Base-by-base conservation (phyloP, 1,284 basidiomycete genomes). In the Porphyrellus sp. region DNA sequence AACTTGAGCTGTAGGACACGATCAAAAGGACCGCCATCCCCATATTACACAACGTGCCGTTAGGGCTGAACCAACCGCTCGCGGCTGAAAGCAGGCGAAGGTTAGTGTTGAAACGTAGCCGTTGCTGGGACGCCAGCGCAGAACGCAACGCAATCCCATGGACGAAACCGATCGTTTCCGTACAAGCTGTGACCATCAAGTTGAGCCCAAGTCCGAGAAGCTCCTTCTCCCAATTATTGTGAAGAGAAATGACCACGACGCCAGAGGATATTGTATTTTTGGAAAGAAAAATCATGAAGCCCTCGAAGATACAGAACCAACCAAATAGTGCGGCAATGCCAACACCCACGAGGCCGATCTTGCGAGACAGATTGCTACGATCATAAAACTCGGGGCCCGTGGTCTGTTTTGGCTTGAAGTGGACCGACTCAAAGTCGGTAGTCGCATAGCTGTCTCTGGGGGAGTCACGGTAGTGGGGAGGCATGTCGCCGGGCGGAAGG, bases 101-200 rank as follows among this genome's bases (percentile, higher is more conserved):
- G 46, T 70, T 70, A 41, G 68, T 67, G 46, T 68, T 70, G 45
- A 69, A 70, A 23, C 24, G 51, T n/a, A 70, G 54, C 11, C 50
- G 66, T 15, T 9, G 46, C 25, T 69, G 46, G 5, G 69, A 57
- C 9, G 66, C 55, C 45, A 68, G 51, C 7, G 57, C 60, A 20
- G 69, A 65, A 21, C 69, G 63, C 51, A 71, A 34, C 0, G 66
- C 56, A 25, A 65, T 62, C 23, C 50, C 58, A 13, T 68, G 69
- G 11, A 57, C 60, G 18, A 65, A 69, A 8, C 66, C 69, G 4
- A 56, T 71, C 6, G 64, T 56, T 27, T 68, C 66, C 15, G 64
- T 70, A 23, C 69, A 68, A 12, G 51, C 42, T 2, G 68, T 53
- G 23, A 70, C 59, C 50, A 65, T 52, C 18, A 68, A 39, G 31